Base-by-base conservation (phyloP, 495 filamentous ascomycete species). In the Penicillium lagena region DNA sequence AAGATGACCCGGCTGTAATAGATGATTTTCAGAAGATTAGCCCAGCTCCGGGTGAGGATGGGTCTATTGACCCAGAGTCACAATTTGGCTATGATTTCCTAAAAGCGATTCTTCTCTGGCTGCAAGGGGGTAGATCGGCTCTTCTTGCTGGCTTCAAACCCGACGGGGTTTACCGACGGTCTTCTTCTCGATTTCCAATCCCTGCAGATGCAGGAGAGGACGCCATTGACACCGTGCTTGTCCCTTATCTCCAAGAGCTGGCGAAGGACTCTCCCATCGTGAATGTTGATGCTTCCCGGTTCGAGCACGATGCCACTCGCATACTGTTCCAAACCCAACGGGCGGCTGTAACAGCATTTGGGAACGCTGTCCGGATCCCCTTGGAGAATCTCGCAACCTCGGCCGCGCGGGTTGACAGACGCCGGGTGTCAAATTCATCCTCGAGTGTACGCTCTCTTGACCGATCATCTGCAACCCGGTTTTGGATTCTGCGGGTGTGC, bases 1-100 rank as follows among this genome's bases (percentile, higher is more conserved):
- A 66, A 30, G 58, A 61, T 6, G 42, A 60, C 4, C 22, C 22
- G 22, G 22, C 3, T 6, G 22, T 22, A 3, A n/a, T 29, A 29
- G 12, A 13, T 35, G 36, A 33, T 2, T 79, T 80, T 44, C 42
- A 58, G 9, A 49, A 57, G 14, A 72, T 84, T 3, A 46, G 38
- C 7, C 71, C 75, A 7, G 68, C 75, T 2, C 73, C 71, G 7
- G 71, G 65, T 7, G 79, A 82, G 43, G 54, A 63, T 29, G 60
- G 64, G 33, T 52, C 60, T 0, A 57, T 73, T 12, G 55, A 67
- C n/a, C 56, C 50, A 7, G 50, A 66, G 7, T 56, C 72, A 17
- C 76, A 78, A 40, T 78, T 78, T 50, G 63, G 68, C n/a, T 82
- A 82, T 48, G 82, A 85, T 41, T 86, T 86, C 51, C 48, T 85